Evolutionary conservation across 495 filamentous ascomycete genomes (phyloP).

Genomic region (Tuber melanosporum): DNA sequence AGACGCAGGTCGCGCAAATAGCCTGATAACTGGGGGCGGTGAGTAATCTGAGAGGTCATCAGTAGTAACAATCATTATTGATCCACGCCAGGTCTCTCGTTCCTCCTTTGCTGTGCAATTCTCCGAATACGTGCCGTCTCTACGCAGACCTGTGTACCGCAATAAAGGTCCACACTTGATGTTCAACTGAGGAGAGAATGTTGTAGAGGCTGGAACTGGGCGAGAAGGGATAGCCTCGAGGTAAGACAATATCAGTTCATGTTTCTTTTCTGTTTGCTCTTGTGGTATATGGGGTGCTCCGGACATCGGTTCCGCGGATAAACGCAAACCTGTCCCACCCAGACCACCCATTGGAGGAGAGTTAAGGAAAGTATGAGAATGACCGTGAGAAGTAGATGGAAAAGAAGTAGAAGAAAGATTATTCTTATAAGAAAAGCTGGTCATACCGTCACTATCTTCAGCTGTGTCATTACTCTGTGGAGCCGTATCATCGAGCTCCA

Average conservation of each 20-base stretch:
- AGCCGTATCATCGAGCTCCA: constrained; percentile 12
- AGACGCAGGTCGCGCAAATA: constrained; percentile 76
- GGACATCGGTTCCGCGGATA: neutral
- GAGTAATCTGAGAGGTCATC: constrained; percentile 76
- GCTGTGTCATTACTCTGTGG: constrained; percentile 5
- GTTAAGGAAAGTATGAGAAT: neutral
- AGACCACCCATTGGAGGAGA: neutral
- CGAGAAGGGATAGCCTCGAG: constrained; percentile 35
- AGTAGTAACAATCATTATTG: constrained; percentile 84
- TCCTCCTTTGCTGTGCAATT: constrained; percentile 45
- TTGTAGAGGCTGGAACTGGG: constrained; percentile 51
- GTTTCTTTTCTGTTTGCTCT: constrained; percentile 25
- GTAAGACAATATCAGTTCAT: constrained; percentile 37
- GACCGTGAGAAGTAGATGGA: neutral
- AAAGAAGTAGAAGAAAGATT: constrained; percentile 11
- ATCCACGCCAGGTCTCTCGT: constrained; percentile 84
- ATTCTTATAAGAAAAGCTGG: constrained; percentile 5
- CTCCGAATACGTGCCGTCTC: constrained; percentile 45
- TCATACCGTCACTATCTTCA: constrained; percentile 30
- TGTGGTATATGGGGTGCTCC: neutral
- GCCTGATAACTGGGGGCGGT: constrained; percentile 63
- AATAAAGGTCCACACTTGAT: constrained; percentile 85
- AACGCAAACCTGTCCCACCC: neutral
- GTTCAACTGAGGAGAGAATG: constrained; percentile 75
- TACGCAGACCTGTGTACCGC: constrained; percentile 75